Conservation (phyloP, 257 asterid genomes). For the Prunella vulgaris region DNA sequence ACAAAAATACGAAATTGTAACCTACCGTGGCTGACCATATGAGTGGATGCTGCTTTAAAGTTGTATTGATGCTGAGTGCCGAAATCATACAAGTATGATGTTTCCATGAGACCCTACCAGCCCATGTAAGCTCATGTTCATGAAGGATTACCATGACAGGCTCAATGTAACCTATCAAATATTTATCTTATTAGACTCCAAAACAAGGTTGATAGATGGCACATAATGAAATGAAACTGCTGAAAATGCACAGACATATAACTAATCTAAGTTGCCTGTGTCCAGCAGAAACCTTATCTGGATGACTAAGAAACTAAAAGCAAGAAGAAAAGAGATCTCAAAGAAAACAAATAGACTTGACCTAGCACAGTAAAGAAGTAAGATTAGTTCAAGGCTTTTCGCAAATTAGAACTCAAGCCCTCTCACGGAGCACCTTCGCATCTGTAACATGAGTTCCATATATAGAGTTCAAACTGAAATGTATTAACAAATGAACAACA, state of each 20-base stretch:
- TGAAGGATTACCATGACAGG: slow-evolving; percentile 97
- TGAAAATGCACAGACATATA: not conserved
- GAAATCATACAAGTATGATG: slow-evolving; percentile 88
- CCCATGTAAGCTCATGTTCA: slow-evolving; percentile 96
- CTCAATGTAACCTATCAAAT: slow-evolving; percentile 81
- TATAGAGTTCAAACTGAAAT: not conserved
- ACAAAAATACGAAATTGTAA: slow-evolving; percentile 16
- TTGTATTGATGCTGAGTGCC: slow-evolving; percentile 93
- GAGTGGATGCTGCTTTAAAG: slow-evolving; percentile 90
- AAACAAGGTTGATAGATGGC: slow-evolving; percentile 10
- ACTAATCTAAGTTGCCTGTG: not conserved
- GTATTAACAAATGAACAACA: not conserved
- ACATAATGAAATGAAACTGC: slow-evolving; percentile 16
- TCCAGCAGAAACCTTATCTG: slow-evolving; percentile 8
- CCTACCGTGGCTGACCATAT: slow-evolving; percentile 93
- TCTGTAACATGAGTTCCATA: not conserved
- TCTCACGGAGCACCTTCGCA: slow-evolving; percentile 5
- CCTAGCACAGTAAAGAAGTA: slow-evolving; percentile 12
- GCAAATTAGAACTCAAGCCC: slow-evolving; percentile 10
- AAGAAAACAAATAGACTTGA: slow-evolving; percentile 6
- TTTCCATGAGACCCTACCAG: slow-evolving; percentile 90
- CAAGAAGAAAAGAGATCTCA: not conserved
- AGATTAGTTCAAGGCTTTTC: slow-evolving; percentile 2
- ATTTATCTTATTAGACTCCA: slow-evolving; percentile 14
- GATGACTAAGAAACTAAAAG: slow-evolving; percentile 7